Conservation (phyloP, 495 filamentous ascomycete species). For the Friedmanniomyces simplex region DNA sequence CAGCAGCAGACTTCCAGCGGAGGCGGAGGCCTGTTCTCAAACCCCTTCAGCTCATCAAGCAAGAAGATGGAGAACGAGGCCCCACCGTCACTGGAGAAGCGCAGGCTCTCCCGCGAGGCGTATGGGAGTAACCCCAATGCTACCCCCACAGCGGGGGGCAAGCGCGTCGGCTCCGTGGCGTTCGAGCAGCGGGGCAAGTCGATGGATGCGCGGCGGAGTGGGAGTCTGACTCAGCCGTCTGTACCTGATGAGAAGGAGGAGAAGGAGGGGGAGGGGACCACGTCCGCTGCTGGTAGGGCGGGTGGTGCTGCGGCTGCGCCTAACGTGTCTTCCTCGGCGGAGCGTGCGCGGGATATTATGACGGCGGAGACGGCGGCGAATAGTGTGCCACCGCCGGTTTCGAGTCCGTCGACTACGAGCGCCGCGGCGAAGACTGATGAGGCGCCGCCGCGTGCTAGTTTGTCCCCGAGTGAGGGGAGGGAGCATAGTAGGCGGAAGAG, state of each 20-base stretch:
- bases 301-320: neutral
- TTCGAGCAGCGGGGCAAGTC: neutral
- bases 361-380: neutral
- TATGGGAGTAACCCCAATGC: neutral
- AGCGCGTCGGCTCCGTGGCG: neutral
- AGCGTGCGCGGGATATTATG: neutral
- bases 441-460: neutral
- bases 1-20: neutral
- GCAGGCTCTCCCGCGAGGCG: neutral
- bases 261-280: neutral
- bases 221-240: neutral
- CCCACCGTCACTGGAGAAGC: neutral
- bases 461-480: neutral
- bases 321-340: neutral
- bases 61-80: neutral
- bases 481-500: neutral
- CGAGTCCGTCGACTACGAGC: neutral
- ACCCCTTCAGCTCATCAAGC: neutral
- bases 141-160: conserved; percentile 1
- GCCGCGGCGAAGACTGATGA: neutral
- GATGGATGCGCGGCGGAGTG: neutral
- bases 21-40: neutral
- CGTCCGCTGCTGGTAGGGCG: neutral
- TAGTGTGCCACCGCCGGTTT: neutral
- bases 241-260: neutral